Base-by-base conservation (phyloP, 2,329 filamentous ascomycete species). In the Sclerotiophoma versabilis region DNA sequence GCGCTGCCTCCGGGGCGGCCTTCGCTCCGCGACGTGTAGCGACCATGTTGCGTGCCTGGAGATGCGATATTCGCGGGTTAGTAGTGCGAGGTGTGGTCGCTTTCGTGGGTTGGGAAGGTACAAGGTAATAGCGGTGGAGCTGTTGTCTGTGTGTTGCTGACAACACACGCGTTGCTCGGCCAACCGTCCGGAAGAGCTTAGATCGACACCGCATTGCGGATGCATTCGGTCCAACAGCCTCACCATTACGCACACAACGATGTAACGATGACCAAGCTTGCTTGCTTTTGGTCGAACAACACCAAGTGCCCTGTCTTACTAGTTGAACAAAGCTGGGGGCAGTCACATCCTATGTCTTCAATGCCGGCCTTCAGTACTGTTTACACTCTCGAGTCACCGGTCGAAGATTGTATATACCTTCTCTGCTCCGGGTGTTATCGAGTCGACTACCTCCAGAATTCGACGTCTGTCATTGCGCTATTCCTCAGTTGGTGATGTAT, bases 1-100 rank as follows among this genome's bases (percentile, higher is more conserved):
- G 57, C 27, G 59, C 49, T 27, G 46, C 61, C 59, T 65, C 64
- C 26, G 66, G 54, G 54, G 66, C 59, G 22, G 61, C 58, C 41
- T 66, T 65, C 42, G 63, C 62, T 60, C 64, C 65, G 49, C 68
- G 66, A 59, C 69, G 69, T 54, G 69, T 72, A 54, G 66, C 63
- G 59, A 71, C 69, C 69, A 72, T 72, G 32, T 34, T 68, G 59
- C 54, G 5, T 41, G 49, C 38, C 22, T 34, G 30, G 20, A 20
- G 50, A 58, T 47, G 42, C 52, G 27, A 62, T 56, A 53, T 52
- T 60, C 55, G 61, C 45, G 27, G 45, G 39, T 54, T 49, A 49
- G 44, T 58, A 56, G 12, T 45, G 38, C 15, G 43, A 41, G 50
- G 41, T 42, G n/a, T 41, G 26, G 45, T 57, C 37, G 48, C 56